phyloP scores from a whole-genome alignment of 768 basidiomycete species.

The Scleroderma citrinum region DNA sequence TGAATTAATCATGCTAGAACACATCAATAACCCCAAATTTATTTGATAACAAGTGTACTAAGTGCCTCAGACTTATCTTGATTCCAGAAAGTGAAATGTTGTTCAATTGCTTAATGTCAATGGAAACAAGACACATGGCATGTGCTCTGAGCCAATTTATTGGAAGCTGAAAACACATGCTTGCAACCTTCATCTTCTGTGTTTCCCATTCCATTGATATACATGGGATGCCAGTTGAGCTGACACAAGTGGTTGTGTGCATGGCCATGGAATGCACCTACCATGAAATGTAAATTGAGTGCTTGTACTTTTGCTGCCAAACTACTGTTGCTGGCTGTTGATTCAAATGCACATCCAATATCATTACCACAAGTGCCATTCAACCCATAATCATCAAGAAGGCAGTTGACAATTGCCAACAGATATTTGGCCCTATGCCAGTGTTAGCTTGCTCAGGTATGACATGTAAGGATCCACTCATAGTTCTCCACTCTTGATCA shows the following conservation, averaged over 20 bases:
- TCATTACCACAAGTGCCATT: conserved; percentile 16
- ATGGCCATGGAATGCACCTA: conserved; percentile 5
- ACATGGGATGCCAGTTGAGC: conserved; percentile 22
- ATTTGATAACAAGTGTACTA: background rate
- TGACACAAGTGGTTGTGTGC: conserved; percentile 25
- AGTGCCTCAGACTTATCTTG: background rate
- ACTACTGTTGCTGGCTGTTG: too few relatives aligned
- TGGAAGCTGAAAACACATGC: conserved; percentile 3
- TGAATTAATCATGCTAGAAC: background rate
- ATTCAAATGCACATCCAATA: too few relatives aligned
- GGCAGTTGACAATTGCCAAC: background rate
- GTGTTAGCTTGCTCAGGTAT: background rate
- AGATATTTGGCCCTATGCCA: background rate
- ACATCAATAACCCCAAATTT: background rate
- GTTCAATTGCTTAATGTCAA: background rate
- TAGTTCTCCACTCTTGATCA: background rate
- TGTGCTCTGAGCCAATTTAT: conserved; percentile 4
- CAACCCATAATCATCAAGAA: conserved; percentile 4
- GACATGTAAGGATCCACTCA: background rate
- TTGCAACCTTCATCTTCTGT: conserved; percentile 6
- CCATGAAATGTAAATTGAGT: conserved; percentile 10
- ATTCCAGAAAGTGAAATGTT: too few relatives aligned
- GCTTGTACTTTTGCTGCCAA: conserved; percentile 16
- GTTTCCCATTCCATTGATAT: conserved; percentile 6
- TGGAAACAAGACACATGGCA: background rate